Percentiles rank a stretch among this genome's conserved stretches.
These are phyloP conservation scores for Entomortierella lignicola DNA, from an alignment of 192 early-diverging fungal species.

Conservation along the genomic window DNA sequence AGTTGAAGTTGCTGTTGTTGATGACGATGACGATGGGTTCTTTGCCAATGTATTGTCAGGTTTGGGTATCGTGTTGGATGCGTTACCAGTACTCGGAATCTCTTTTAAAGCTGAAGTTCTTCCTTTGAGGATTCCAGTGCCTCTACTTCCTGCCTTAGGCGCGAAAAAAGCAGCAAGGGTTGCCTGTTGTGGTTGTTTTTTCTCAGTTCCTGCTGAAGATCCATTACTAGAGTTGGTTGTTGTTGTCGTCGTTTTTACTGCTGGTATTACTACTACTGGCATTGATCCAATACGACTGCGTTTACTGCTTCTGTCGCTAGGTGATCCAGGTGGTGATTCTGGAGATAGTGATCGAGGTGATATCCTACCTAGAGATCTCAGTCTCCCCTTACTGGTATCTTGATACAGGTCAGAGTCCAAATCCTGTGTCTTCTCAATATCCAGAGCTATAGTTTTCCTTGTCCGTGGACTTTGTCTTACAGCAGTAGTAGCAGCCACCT, in stretches of 20 bases:
- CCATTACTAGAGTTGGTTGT: background rate
- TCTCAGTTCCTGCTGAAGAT: background rate
- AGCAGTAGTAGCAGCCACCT: background rate
- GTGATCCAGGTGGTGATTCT: conserved; percentile 9
- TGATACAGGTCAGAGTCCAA: background rate
- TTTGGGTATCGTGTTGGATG: background rate
- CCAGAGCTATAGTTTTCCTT: background rate
- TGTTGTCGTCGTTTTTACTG: background rate
- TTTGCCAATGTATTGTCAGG: background rate
- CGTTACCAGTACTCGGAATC: background rate
- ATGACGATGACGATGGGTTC: background rate
- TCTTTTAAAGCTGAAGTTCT: background rate
- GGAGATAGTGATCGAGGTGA: conserved; percentile 1
- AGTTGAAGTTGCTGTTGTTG: no score
- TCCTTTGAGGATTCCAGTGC: conserved; percentile 42
- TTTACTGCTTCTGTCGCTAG: conserved; percentile 16
- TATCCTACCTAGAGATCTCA: background rate
- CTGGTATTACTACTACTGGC: background rate
- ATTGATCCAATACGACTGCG: background rate
- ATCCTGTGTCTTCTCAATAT: background rate
- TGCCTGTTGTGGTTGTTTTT: conserved; percentile 13
- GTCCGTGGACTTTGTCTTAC: conserved; percentile 2
- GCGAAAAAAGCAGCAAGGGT: conserved; percentile 34
- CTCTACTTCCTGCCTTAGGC: conserved; percentile 9
- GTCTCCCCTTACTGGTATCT: background rate